Evolutionary conservation across 176 grass and related monocot genomes (phyloP), one percentile per base, ranked within the genome.

Genomic region (Avena sativa): DNA sequence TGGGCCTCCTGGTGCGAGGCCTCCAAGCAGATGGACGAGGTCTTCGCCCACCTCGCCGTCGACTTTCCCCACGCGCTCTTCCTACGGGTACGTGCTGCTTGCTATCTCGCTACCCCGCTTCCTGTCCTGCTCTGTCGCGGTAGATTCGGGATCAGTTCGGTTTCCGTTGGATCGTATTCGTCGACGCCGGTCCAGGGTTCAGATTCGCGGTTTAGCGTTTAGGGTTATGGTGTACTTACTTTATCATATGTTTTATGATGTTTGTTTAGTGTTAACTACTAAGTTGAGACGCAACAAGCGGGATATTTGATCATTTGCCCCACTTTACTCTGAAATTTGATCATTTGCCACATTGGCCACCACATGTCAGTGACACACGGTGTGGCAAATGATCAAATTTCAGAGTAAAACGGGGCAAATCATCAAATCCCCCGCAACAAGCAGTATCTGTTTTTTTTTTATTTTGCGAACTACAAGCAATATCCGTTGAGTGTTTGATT

Each of bases 11-110:
- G 97, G 97, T 99, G 97, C 89, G 97, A 92, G 80, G 94, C 94
- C 52, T 99, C 97, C 80, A 99, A 99, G 87, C 97, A 96, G 92
- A 99, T 99, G 97, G 94, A 99, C 67, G 92, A 96, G 92, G 91
- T 99, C 82, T 96, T 96, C 89, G 84, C 94, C 26, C 94, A 94
- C 85, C 92, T 99, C 85, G 94, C 97, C 83, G 72, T 93, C 36
- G 97, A 99, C 58, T 91, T 90, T 88, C 92, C 97, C 26, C 89
- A 94, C 57, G 94, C 89, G 16, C 80, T 81, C 85, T 99, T 99
- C 91, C 79, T 96, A 71, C 78, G 92, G 68, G 97, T 96, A 83
- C 66, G 32, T 59, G 13, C 7, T 30, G 6, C 71, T 26, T 47
- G 51, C 17, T 50, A 7, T 0, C 15, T 8, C 9, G 25, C 72